Base-by-base conservation (phyloP, 306 rosid genomes). In the Arachis hypogaea region DNA sequence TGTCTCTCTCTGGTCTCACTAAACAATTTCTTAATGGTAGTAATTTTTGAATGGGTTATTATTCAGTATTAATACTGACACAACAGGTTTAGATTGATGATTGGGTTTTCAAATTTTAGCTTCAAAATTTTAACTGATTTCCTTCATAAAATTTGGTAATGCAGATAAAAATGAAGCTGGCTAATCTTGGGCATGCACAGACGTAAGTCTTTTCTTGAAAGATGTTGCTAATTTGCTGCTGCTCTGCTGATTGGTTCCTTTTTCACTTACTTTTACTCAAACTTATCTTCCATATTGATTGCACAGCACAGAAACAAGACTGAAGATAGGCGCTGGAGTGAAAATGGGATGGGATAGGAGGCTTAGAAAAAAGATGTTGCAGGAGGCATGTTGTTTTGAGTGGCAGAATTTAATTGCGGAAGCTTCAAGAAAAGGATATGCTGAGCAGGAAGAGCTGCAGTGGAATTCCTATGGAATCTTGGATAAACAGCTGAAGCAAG, bases 111-210 rank as follows among this genome's bases (percentile, higher is more conserved):
- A 3, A 43, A 52, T 64, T 69, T 54, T 68, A 46, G 22, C 52
- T 5, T 40, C 1, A 22, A 28, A 58, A 36, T 9, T 59, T 59
- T 64, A 43, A 56, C 68, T 79, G 14, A 47, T 75, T 60, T 41
- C 62, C 67, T 70, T 61, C 12, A 63, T 10, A 61, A 78, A 78
- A 41, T 75, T 80, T 78, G 73, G 50, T 38, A 47, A 61, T 81
- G 85, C 96, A 94, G 99, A 89, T 94, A 72, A 94, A 83, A 84
- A 88, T 89, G 92, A 94, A 94, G 89, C 85, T 94, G 78, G 55
- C 49, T 67, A 92, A 83, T 65, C 86, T 84, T 7, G 99, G 99
- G 72, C 99, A 88, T 87, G 85, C 96, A 68, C 99, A 94, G 79
- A 89, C 89, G 99, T 89, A 69, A 72, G 92, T 61, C 69, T 64